phyloP scores from a whole-genome alignment of 768 basidiomycete genomes.

The Tricholoma terreum region DNA sequence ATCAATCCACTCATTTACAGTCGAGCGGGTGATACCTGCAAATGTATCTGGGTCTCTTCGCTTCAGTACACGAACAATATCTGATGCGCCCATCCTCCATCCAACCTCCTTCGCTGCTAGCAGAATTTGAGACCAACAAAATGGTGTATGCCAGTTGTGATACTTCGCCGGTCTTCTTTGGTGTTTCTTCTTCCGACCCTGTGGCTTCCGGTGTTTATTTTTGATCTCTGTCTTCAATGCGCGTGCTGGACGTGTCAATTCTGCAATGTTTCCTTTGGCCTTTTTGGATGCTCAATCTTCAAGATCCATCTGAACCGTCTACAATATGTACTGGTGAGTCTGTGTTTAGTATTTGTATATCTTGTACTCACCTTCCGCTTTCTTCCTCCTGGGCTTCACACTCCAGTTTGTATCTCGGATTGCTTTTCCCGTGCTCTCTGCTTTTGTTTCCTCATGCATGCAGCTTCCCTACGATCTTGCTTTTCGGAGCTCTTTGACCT shows the following conservation, averaged over 20 bases:
- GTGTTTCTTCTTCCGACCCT: not conserved
- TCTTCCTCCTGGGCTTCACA: too few species aligned
- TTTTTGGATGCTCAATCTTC: not conserved
- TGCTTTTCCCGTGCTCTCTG: too few species aligned
- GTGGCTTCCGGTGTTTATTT: not conserved
- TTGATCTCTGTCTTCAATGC: not conserved
- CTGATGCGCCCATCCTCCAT: not conserved
- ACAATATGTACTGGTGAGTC: too few species aligned
- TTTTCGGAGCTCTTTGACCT: too few species aligned
- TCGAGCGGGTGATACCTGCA: conserved; percentile 10
- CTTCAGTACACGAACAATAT: conserved; percentile 14
- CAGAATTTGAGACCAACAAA: not conserved
- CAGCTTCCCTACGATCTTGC: too few species aligned
- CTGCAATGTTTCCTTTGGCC: not conserved
- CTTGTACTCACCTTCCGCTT: not conserved
- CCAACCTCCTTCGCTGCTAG: not conserved
- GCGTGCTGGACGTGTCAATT: not conserved
- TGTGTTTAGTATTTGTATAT: too few species aligned
- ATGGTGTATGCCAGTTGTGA: not conserved
- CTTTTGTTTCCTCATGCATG: too few species aligned
- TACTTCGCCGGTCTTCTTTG: not conserved
- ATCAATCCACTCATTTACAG: conserved; percentile 24
- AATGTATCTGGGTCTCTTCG: conserved; percentile 10
- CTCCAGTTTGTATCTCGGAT: too few species aligned
- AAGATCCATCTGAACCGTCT: not conserved